Percentiles rank a stretch among this genome's conserved stretches.
phyloP scores from a whole-genome alignment of 306 rosid genomes.

The Macrotyloma uniflorum region DNA sequence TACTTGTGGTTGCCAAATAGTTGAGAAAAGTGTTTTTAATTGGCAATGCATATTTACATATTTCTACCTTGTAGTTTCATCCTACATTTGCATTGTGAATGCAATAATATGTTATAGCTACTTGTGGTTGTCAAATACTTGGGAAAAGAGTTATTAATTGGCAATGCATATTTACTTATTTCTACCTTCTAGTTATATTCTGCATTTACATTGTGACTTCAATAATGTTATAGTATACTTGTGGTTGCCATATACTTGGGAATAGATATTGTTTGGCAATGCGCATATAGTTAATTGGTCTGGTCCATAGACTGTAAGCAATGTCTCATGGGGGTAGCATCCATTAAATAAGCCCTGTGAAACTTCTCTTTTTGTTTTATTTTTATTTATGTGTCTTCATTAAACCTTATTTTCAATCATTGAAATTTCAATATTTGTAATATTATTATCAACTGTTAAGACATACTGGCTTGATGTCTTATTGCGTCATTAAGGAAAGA shows the following conservation, averaged over 20 bases:
- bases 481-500: not conserved
- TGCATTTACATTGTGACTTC: not conserved
- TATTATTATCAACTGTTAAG: not conserved
- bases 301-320: not conserved
- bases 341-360: not conserved
- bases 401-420: not conserved
- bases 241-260: not conserved
- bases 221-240: not conserved
- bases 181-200: conserved; percentile 11
- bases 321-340: conserved; percentile 7
- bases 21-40: not conserved
- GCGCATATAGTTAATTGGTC: not conserved
- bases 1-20: not conserved
- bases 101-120: not conserved
- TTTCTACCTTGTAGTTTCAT: conserved; percentile 16
- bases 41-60: not conserved
- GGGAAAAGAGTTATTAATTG: not conserved
- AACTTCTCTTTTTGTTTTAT: not conserved
- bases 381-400: not conserved
- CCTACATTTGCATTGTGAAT: not conserved
- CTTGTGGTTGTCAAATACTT: not conserved
- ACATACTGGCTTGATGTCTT: not conserved
- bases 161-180: not conserved
- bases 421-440: not conserved
- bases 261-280: conserved; percentile 5